Percentiles rank a stretch among this genome's conserved stretches.
These are phyloP conservation scores for Lactarius akahatsu DNA, from an alignment of 768 basidiomycete genomes.

Conservation along the genomic window DNA sequence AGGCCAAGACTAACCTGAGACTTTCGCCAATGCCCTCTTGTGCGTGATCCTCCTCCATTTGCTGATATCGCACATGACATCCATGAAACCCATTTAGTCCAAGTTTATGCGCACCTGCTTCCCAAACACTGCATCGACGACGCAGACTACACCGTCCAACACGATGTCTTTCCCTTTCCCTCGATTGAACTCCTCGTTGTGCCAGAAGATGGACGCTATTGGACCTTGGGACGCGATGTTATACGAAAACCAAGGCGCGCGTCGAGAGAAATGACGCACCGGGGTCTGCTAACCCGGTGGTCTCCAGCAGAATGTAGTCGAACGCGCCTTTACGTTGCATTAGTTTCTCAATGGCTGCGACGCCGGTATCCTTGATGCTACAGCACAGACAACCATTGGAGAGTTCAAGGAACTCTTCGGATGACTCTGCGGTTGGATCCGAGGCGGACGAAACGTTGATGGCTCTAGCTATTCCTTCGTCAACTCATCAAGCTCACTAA, in stretches of 20 bases:
- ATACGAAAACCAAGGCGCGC: background rate
- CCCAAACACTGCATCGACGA: slow-evolving; percentile 88
- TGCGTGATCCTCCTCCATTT: slow-evolving; percentile 79
- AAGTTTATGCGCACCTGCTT: slow-evolving; percentile 40
- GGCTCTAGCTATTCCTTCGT: slow-evolving; percentile 60
- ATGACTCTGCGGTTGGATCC: slow-evolving; percentile 59
- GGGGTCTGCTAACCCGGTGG: slow-evolving; percentile 95
- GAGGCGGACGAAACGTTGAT: slow-evolving; percentile 76
- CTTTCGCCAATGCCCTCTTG: slow-evolving; percentile 73
- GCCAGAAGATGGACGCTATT: slow-evolving; percentile 85
- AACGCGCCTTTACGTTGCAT: slow-evolving; percentile 85
- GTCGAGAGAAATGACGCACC: slow-evolving; percentile 44
- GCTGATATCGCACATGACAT: slow-evolving; percentile 43
- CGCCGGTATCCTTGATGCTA: slow-evolving; percentile 91
- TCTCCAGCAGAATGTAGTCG: slow-evolving; percentile 94
- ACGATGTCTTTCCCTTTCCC: slow-evolving; percentile 69
- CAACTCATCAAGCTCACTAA: slow-evolving; percentile 5
- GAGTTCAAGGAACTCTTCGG: slow-evolving; percentile 87
- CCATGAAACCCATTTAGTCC: background rate
- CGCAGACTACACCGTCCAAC: slow-evolving; percentile 88
- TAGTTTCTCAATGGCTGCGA: slow-evolving; percentile 90
- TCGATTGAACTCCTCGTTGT: slow-evolving; percentile 74
- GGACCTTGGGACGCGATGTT: slow-evolving; percentile 49
- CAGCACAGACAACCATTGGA: slow-evolving; percentile 99
- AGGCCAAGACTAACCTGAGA: slow-evolving; percentile 53